Evolutionary conservation across 192 early-diverging fungal species (phyloP).

Genomic region (Coemansia sp.): DNA sequence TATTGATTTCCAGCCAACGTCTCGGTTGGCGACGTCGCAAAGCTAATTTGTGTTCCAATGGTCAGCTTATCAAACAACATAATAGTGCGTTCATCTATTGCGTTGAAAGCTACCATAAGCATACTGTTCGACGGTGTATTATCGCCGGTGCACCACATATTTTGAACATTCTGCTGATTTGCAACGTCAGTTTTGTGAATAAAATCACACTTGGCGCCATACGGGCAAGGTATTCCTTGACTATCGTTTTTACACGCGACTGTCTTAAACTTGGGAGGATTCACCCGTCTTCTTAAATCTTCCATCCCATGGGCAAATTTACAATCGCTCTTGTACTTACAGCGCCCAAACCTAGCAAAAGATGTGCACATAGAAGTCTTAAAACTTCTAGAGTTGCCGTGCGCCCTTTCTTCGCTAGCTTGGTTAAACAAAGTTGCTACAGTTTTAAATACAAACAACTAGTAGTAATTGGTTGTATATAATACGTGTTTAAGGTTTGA

Average conservation of each 20-base stretch:
- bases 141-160: neutral
- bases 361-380: conserved; percentile 38
- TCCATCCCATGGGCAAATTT: conserved; percentile 36
- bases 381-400: conserved; percentile 7
- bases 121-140: neutral
- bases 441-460: neutral
- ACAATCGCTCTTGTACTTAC: conserved; percentile 25
- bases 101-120: neutral
- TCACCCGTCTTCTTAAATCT: conserved; percentile 22
- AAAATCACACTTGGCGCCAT: conserved; percentile 45
- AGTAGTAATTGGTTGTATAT: neutral
- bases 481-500: neutral
- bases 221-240: conserved; percentile 19
- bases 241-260: conserved; percentile 28
- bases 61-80: too few relatives aligned
- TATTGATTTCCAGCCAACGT: too few relatives aligned
- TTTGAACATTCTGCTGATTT: neutral
- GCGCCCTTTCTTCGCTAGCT: neutral
- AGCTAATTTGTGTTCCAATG: too few relatives aligned
- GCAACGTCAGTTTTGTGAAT: conserved; percentile 16
- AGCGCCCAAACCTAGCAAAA: conserved; percentile 6
- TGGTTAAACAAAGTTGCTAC: neutral
- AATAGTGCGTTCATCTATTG: neutral
- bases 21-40: too few relatives aligned
- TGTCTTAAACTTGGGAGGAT: conserved; percentile 36